Evolutionary conservation across 225 moss, liverwort and hornwort species (phyloP), one percentile per base, ranked within the genome.

Genomic region (Physcomitrium patens): DNA sequence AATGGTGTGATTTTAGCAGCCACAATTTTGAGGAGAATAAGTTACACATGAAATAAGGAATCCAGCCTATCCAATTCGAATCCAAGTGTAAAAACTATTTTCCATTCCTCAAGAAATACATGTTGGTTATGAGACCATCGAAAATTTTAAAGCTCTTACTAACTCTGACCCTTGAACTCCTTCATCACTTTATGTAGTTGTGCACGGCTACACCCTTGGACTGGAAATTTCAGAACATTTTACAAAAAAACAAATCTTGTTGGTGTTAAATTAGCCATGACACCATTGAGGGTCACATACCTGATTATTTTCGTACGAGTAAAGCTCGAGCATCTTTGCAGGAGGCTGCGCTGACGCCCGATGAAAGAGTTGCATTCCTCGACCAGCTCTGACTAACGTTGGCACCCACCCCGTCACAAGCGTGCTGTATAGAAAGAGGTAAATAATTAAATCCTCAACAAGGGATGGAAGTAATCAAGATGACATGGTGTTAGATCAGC

Each of bases 231-330:
- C 57, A 42, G 10, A 50, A 73, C 43, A 62, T 50, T 68, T 27
- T 26, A 63, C 48, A 44, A 51, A 44, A 51, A 15, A 70, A 58
- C 49, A 58, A 17, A 43, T 48, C 43, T 43, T 58, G 11, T 55
- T 24, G 57, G 6, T 13, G n/a, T 71, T 27, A 27, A 37, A 37
- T 37, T 37, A 37, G 7, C 31, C 31, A 37, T 37, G 5, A 1
- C 4, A 67, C 28, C n/a, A 23, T 47, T 28, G 17, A 43, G 23
- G 42, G 54, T 26, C 53, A 17, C 28, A 27, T 22, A 94, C 96
- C 96, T 96, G 97, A 77, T 97, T 97, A 78, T 97, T 97, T 74
- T 97, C 97, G 77, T 97, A 97, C 6, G 91, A 92, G 80, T 87
- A 97, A 22, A 97, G 84, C 76, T 94, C 92, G 67, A 97, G 67